Evolutionary conservation across 148 eudicot genomes (phyloP), one percentile per base, ranked within the genome.

Genomic region (Limonium bicolor): DNA sequence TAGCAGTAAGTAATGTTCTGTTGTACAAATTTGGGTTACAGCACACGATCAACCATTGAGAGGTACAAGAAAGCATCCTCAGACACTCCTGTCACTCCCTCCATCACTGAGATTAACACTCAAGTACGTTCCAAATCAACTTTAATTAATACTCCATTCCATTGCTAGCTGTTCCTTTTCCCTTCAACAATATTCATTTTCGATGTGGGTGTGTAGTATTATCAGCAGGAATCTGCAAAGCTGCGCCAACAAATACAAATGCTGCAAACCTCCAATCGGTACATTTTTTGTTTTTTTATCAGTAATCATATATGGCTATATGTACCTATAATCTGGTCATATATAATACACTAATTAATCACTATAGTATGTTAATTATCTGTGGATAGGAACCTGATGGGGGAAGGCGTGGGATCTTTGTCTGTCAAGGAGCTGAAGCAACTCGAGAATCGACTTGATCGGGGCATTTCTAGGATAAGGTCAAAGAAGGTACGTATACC

Each of bases 211-310:
- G 36, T 19, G 55, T 37, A 82, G 94, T 78, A 69, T 53, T 82
- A 78, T 51, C 94, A 78, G 34, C 86, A 82, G 57, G 86, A 82
- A 59, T 82, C 94, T 15, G 65, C 70, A 41, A 82, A 82, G 60
- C 49, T 82, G 38, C 68, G 71, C 19, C 79, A 71, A 24, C 86
- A 78, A 30, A 82, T 78, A 33, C 82, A 78, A 22, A 59, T 71
- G 76, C 48, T 74, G 53, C 75, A 82, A 45, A 72, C 56, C 40
- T 61, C 94, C 19, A 82, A 69, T 66, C 78, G 86, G 94, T 82
- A 13, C 7, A 0, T 10, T 34, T 3, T 34, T 10, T 10, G 14
- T 34, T 3, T 34, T 4, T 34, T 10, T 3, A 10, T 4, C 3
- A 34, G 14, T 3, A 34, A 34, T 16, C 37, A n/a, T n/a, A n/a